Evolutionary conservation across 1,284 basidiomycete genomes (phyloP).

Genomic region (Ustilago vetiveriae): DNA sequence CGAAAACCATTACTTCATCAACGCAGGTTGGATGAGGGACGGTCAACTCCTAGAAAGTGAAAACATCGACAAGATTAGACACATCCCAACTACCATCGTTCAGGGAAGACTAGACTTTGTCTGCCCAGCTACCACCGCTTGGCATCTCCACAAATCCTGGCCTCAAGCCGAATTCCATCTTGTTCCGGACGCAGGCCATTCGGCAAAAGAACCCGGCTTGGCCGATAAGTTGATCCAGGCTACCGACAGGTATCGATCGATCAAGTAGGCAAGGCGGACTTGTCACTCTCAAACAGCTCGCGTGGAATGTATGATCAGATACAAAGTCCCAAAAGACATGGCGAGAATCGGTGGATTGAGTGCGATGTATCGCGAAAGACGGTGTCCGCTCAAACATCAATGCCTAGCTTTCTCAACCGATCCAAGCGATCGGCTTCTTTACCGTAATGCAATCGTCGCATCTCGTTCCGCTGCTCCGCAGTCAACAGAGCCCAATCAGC

Average conservation of each 20-base stretch:
- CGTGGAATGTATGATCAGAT: too few species aligned
- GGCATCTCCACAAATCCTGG: slow-evolving; percentile 61
- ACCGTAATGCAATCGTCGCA: slow-evolving; percentile 31
- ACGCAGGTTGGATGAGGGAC: slow-evolving; percentile 85
- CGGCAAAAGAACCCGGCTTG: slow-evolving; percentile 80
- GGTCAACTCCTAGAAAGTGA: slow-evolving; percentile 85
- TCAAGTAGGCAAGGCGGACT: too few species aligned
- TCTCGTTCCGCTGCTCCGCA: slow-evolving; percentile 35
- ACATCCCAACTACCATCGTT: slow-evolving; percentile 77
- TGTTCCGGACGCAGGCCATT: slow-evolving; percentile 91
- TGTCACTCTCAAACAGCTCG: too few species aligned
- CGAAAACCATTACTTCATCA: slow-evolving; percentile 87
- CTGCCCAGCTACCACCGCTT: slow-evolving; percentile 69
- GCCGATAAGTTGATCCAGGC: slow-evolving; percentile 79
- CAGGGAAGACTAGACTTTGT: slow-evolving; percentile 75
- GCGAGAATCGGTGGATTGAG: too few species aligned
- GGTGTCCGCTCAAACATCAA: slow-evolving; percentile 27
- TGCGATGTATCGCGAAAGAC: neutral
- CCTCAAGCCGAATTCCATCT: slow-evolving; percentile 67
- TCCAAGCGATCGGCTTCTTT: slow-evolving; percentile 50
- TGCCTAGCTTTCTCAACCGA: slow-evolving; percentile 46
- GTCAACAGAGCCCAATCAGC: slow-evolving; percentile 27
- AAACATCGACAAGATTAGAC: slow-evolving; percentile 83
- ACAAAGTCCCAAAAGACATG: too few species aligned
- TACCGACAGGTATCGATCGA: slow-evolving; percentile 59